phyloP scores from a whole-genome alignment of 2,329 filamentous ascomycete genomes.

The Hawksworthiomyces lignivorus region DNA sequence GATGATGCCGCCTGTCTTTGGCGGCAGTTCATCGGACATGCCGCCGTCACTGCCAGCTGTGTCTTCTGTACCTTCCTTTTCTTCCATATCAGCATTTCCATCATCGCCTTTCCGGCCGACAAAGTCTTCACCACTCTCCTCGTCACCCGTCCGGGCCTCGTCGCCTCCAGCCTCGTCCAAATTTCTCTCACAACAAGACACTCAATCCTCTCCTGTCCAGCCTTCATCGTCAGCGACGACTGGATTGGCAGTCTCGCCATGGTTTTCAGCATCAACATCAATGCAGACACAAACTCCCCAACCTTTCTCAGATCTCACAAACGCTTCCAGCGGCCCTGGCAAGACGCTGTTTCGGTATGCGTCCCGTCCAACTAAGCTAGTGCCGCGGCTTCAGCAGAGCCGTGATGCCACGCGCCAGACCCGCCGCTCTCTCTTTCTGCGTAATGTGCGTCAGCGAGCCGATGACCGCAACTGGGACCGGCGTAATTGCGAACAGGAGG shows the following conservation, averaged over 20 bases:
- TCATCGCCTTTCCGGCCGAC: constrained; percentile 33
- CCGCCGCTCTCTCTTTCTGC: constrained; percentile 60
- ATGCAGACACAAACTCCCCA: no score
- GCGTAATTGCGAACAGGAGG: constrained; percentile 56
- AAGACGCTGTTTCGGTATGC: constrained; percentile 37
- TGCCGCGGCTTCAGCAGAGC: constrained; percentile 53
- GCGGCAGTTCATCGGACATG: constrained; percentile 24
- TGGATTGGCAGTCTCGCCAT: no score
- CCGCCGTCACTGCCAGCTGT: constrained; percentile 26
- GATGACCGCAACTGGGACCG: constrained; percentile 54
- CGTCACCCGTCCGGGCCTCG: constrained; percentile 48
- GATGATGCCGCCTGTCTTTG: constrained; percentile 8
- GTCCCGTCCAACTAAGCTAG: constrained; percentile 45
- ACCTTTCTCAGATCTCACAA: neutral
- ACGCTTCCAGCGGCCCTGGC: neutral
- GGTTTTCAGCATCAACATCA: neutral
- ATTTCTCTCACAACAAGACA: constrained; percentile 23
- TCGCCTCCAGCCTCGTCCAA: constrained; percentile 24
- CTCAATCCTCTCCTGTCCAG: constrained; percentile 36
- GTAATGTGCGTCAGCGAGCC: constrained; percentile 53
- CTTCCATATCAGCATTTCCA: constrained; percentile 32
- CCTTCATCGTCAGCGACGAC: neutral
- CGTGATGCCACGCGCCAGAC: constrained; percentile 57
- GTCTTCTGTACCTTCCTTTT: no score
- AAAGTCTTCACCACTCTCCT: constrained; percentile 50